Evolutionary conservation across 352 stramenopile genomes (phyloP).

Genomic region (Pythium rishiriense): DNA sequence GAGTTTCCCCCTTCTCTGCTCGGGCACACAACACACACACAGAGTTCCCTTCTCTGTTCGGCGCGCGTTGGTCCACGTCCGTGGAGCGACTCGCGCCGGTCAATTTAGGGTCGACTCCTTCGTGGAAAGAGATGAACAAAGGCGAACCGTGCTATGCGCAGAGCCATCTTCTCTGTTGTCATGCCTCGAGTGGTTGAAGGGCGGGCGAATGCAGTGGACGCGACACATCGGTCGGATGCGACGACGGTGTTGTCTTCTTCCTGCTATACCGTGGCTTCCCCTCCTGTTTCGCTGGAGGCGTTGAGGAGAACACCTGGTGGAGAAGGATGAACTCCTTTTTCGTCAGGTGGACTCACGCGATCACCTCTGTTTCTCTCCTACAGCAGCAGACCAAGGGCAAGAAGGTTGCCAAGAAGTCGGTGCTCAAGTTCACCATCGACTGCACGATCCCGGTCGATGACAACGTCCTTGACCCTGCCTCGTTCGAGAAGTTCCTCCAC

Average conservation of each 20-base stretch:
- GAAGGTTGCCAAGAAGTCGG: slow-evolving; percentile 89
- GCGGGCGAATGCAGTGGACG: slow-evolving; percentile 6
- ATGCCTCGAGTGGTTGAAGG: slow-evolving; percentile 24
- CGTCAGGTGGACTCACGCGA: slow-evolving; percentile 8
- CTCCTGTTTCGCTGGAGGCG: background rate
- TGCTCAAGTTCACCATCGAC: slow-evolving; percentile 94
- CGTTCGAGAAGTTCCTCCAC: slow-evolving; percentile 99
- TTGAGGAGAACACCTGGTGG: background rate
- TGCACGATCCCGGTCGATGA: slow-evolving; percentile 98
- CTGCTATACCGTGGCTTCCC: slow-evolving; percentile 7
- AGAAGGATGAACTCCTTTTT: background rate
- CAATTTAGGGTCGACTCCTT: slow-evolving; percentile 33
- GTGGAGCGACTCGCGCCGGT: background rate
- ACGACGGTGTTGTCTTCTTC: background rate
- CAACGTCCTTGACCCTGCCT: slow-evolving; percentile 98
- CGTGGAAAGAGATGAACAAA: slow-evolving; percentile 23
- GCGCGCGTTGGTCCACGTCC: slow-evolving; percentile 7
- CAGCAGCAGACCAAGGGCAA: slow-evolving; percentile 67
- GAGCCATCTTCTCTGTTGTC: slow-evolving; percentile 46
- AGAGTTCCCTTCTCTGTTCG: slow-evolving; percentile 89
- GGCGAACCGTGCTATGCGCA: slow-evolving; percentile 21
- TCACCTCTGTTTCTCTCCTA: slow-evolving; percentile 25
- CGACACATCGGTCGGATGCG: background rate
- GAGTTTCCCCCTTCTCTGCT: slow-evolving; percentile 81
- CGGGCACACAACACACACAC: slow-evolving; percentile 56